Percentiles rank a stretch among this genome's conserved stretches.
Conservation (phyloP, 2,329 filamentous ascomycete genomes). For the Paracorniculantispora psalliotae region DNA sequence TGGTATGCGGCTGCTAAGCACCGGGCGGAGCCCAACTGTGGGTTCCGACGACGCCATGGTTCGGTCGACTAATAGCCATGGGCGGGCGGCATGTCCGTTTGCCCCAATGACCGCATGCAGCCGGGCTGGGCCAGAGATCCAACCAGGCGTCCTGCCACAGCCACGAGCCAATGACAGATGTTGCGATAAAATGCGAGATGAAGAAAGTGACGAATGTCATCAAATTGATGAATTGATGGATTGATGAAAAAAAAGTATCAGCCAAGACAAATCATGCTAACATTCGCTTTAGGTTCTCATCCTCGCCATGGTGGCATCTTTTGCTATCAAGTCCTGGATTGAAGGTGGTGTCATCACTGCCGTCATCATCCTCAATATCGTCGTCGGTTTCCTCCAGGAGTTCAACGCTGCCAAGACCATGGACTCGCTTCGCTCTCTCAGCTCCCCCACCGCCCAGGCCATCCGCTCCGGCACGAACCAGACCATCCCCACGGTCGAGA, state of each 20-base stretch:
- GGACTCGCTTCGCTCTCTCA: constrained; percentile 41
- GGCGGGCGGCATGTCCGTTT: not conserved
- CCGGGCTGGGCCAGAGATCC: not conserved
- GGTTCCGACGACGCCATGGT: not conserved
- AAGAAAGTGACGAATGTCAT: not conserved
- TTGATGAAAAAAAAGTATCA: not conserved
- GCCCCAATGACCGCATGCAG: not conserved
- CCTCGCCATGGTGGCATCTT: constrained; percentile 53
- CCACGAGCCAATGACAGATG: not conserved
- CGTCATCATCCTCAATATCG: constrained; percentile 54
- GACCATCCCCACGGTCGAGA: constrained; percentile 34
- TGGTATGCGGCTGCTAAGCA: not conserved
- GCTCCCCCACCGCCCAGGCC: constrained; percentile 39
- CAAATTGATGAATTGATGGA: not conserved
- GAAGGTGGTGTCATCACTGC: constrained; percentile 55
- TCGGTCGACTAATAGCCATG: not conserved
- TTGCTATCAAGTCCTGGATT: constrained; percentile 54
- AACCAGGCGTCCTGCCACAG: not conserved
- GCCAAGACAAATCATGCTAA: constrained; percentile 5
- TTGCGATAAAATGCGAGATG: not conserved
- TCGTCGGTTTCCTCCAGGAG: constrained; percentile 46
- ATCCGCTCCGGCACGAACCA: constrained; percentile 37
- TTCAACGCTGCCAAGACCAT: constrained; percentile 45
- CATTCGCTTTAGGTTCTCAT: constrained; percentile 40
- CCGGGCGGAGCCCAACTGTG: not conserved